phyloP scores from a whole-genome alignment of 2,329 filamentous ascomycete species.

The Aspergillus costaricaensis region DNA sequence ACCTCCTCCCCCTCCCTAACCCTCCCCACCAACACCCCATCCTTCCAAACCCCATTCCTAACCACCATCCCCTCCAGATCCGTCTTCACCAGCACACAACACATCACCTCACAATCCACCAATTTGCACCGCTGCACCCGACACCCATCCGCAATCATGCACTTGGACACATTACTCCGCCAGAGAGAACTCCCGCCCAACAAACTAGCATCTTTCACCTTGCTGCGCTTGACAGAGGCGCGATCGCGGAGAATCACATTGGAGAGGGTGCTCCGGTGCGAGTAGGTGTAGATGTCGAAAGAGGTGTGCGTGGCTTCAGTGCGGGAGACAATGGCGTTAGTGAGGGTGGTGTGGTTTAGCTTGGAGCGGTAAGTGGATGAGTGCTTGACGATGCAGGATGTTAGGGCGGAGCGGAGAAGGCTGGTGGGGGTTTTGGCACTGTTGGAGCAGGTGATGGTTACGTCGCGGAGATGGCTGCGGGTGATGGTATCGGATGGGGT shows the following conservation, averaged over 20 bases:
- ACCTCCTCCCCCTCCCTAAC: conserved; percentile 19
- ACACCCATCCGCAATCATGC: conserved; percentile 10
- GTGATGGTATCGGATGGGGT: background rate
- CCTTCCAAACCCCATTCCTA: conserved; percentile 30
- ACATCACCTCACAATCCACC: conserved; percentile 24
- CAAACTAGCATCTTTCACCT: background rate
- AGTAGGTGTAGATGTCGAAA: no score
- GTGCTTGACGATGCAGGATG: background rate
- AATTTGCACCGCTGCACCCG: conserved; percentile 16
- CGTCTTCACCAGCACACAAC: conserved; percentile 24
- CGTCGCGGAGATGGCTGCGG: background rate
- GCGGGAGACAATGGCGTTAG: conserved; percentile 6
- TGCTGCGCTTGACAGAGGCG: background rate
- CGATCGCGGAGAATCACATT: conserved; percentile 17
- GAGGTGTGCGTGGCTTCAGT: no score
- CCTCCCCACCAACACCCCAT: conserved; percentile 26
- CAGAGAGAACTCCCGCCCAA: conserved; percentile 11
- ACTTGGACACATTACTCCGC: conserved; percentile 17
- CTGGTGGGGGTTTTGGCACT: background rate
- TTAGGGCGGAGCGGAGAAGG: background rate
- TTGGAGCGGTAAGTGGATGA: background rate
- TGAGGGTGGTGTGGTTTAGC: conserved; percentile 15
- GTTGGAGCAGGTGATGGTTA: background rate
- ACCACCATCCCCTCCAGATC: conserved; percentile 27
- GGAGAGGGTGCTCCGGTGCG: conserved; percentile 19